Percentiles rank a stretch among this genome's conserved stretches.
Conservation (phyloP, 2,329 filamentous ascomycete species). For the Talaromyces sp. region DNA sequence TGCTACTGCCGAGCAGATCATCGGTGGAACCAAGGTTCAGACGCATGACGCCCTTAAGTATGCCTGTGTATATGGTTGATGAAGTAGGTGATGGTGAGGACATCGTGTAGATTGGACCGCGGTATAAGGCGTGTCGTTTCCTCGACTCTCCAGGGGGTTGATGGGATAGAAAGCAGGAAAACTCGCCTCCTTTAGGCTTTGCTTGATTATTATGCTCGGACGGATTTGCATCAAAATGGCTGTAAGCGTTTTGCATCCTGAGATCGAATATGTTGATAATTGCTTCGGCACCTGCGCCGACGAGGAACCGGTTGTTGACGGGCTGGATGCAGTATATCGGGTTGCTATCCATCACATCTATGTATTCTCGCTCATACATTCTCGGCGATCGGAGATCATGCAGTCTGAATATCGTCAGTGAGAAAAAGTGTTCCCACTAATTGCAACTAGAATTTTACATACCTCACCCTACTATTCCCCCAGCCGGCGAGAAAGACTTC, state of each 20-base stretch:
- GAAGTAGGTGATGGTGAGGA: constrained; percentile 42
- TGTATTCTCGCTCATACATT: constrained; percentile 46
- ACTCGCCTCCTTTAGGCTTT: constrained; percentile 21
- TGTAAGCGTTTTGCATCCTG: constrained; percentile 43
- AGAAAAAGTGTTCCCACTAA: neutral
- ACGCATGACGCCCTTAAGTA: constrained; percentile 38
- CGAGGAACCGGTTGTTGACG: constrained; percentile 53
- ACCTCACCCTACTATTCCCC: constrained; percentile 52
- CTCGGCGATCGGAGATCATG: constrained; percentile 56
- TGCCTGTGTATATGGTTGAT: constrained; percentile 42
- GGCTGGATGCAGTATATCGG: constrained; percentile 56
- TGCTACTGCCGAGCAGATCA: constrained; percentile 29
- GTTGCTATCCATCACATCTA: constrained; percentile 54
- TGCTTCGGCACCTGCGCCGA: constrained; percentile 53
- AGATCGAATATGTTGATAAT: constrained; percentile 61
- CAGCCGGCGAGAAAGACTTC: constrained; percentile 57
- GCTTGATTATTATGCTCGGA: neutral
- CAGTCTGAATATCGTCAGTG: constrained; percentile 35
- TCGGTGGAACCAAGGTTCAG: constrained; percentile 43
- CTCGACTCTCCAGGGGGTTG: constrained; percentile 15
- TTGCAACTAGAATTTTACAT: constrained; percentile 5
- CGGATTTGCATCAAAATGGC: constrained; percentile 24
- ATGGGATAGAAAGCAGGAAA: constrained; percentile 41
- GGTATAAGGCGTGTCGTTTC: constrained; percentile 27
- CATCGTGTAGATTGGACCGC: constrained; percentile 42